A percentile compares a stretch with the other conserved stretches of the same genome.
These are phyloP conservation scores for Jatropha podagrica DNA, from an alignment of 441 rosid species.

Conservation along the genomic window DNA sequence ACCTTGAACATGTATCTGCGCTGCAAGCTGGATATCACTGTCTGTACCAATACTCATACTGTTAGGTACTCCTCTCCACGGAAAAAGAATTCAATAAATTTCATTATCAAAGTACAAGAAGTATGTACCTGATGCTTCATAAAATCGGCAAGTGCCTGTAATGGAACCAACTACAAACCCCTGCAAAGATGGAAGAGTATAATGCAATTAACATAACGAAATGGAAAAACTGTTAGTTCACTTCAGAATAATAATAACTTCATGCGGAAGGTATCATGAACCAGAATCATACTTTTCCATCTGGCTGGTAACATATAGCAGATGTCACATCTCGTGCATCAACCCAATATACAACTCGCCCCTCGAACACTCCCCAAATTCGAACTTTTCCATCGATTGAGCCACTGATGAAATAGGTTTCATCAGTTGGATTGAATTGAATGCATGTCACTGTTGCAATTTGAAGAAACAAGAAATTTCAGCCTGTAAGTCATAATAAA, in stretches of 20 bases:
- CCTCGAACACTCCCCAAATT: conserved; percentile 69
- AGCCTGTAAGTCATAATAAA: not conserved
- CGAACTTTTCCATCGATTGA: conserved; percentile 95
- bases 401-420: conserved; percentile 79
- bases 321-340: conserved; percentile 65
- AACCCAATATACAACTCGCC: conserved; percentile 76
- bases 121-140: conserved; percentile 46
- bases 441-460: conserved; percentile 77
- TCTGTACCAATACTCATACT: conserved; percentile 29
- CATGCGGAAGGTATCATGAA: not conserved
- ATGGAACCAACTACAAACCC: conserved; percentile 70
- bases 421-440: conserved; percentile 71
- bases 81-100: not conserved
- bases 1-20: conserved; percentile 45
- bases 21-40: conserved; percentile 46
- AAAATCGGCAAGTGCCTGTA: conserved; percentile 69
- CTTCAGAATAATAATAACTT: not conserved
- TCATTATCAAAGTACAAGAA: not conserved
- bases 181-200: conserved; percentile 37
- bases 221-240: not conserved
- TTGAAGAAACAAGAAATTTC: conserved; percentile 13
- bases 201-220: conserved; percentile 12
- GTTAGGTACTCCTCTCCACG: conserved; percentile 3
- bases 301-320: conserved; percentile 67
- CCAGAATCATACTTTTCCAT: conserved; percentile 56